Conservation (phyloP, 441 rosid genomes). For the Syzygium malaccense region DNA sequence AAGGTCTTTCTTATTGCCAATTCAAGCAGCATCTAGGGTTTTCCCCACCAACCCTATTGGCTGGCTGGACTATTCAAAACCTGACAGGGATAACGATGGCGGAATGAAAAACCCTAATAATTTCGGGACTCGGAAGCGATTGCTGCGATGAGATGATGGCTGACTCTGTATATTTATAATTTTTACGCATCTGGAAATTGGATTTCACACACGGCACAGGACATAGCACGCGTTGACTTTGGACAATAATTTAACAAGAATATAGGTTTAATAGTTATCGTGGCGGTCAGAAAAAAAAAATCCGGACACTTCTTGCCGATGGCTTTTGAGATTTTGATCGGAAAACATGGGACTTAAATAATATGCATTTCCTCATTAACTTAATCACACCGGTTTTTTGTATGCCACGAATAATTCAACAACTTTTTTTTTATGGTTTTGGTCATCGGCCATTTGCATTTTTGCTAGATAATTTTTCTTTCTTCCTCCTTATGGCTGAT, state of each 20-base stretch:
- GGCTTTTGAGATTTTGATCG: background rate
- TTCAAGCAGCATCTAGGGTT: slow-evolving; percentile 11
- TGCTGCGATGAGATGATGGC: background rate
- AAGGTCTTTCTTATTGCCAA: background rate
- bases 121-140: background rate
- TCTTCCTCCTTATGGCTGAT: background rate
- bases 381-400: background rate
- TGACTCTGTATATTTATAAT: background rate
- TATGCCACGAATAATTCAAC: background rate
- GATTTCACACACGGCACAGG: background rate
- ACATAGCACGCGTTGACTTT: background rate
- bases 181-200: background rate
- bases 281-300: background rate
- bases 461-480: background rate
- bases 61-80: slow-evolving; percentile 3
- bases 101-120: background rate
- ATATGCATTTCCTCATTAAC: background rate
- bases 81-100: background rate
- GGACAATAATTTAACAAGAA: background rate
- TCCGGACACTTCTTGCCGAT: background rate
- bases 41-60: slow-evolving; percentile 19
- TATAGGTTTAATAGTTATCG: background rate
- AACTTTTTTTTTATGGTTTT: background rate
- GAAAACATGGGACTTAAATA: background rate
- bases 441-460: background rate